Conservation (phyloP, 352 stramenopile species). For the Pythium phragmiticola region DNA sequence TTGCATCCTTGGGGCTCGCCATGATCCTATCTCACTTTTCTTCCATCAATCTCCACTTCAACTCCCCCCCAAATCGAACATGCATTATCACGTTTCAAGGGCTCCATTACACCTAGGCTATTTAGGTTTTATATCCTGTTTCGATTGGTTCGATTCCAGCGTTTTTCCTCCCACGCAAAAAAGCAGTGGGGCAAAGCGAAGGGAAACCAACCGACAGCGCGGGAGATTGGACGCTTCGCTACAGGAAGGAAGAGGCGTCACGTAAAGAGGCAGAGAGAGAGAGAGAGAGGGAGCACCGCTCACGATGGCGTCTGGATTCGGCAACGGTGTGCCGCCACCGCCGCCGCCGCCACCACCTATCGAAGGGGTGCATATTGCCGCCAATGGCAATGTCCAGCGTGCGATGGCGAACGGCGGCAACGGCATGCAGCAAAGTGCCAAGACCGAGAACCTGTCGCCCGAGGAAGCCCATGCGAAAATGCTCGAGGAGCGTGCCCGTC, state of each 20-base stretch:
- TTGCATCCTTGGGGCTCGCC: conserved; percentile 28
- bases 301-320: conserved; percentile 18
- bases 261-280: background rate
- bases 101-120: conserved; percentile 10
- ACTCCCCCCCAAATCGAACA: background rate
- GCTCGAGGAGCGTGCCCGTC: conserved; percentile 79
- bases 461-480: conserved; percentile 61
- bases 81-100: conserved; percentile 28
- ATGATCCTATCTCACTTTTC: conserved; percentile 5
- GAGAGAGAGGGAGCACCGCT: conserved; percentile 2
- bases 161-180: conserved; percentile 10
- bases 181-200: conserved; percentile 1
- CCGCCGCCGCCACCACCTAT: conserved; percentile 30
- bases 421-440: background rate
- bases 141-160: conserved; percentile 27
- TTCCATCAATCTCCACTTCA: background rate
- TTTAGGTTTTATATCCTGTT: conserved; percentile 29
- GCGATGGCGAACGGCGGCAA: background rate
- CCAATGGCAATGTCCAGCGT: background rate
- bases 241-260: background rate
- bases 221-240: background rate
- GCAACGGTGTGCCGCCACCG: conserved; percentile 23
- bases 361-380: conserved; percentile 24
- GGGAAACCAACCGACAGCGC: conserved; percentile 6
- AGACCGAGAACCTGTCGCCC: conserved; percentile 24